A percentile compares a stretch with the other conserved stretches of the same genome.
These are phyloP conservation scores for Hypoxylon sp. DNA, from an alignment of 2,329 filamentous ascomycete species.

Conservation along the genomic window DNA sequence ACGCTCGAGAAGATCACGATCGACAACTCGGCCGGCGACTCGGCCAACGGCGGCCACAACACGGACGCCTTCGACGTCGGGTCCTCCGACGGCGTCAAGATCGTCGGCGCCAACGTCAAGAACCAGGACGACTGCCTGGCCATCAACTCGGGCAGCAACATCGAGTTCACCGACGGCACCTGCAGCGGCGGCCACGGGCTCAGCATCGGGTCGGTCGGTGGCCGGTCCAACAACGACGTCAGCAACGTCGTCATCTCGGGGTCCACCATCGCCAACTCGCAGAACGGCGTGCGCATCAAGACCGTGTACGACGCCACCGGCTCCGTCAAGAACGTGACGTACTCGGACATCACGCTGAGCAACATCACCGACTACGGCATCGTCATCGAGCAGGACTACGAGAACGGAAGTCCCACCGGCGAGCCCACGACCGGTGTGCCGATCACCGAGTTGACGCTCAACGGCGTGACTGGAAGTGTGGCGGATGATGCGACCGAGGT, in stretches of 20 bases:
- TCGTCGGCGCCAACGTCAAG: constrained; percentile 59
- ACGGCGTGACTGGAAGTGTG: constrained; percentile 52
- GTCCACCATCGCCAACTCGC: constrained; percentile 58
- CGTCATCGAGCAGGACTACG: constrained; percentile 67
- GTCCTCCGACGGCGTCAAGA: constrained; percentile 55
- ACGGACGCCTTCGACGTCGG: constrained; percentile 65
- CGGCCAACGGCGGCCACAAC: constrained; percentile 56
- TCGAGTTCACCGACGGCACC: constrained; percentile 52
- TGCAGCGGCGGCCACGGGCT: constrained; percentile 65
- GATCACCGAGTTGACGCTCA: constrained; percentile 54
- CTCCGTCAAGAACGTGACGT: constrained; percentile 60
- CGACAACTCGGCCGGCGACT: constrained; percentile 65
- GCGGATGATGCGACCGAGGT: constrained; percentile 43
- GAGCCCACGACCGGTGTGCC: constrained; percentile 57
- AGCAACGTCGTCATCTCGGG: constrained; percentile 59
- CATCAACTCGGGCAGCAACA: constrained; percentile 62
- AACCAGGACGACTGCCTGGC: constrained; percentile 70
- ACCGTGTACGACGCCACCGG: constrained; percentile 61
- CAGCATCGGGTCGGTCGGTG: constrained; percentile 67
- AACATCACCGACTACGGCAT: constrained; percentile 63
- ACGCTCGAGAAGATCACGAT: constrained; percentile 61
- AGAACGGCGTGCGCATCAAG: constrained; percentile 68
- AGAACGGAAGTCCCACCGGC: constrained; percentile 50
- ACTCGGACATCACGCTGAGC: constrained; percentile 60
- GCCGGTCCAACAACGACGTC: constrained; percentile 63